Evolutionary conservation across 2,329 filamentous ascomycete genomes (phyloP), one percentile per base, ranked within the genome.

Genomic region (Hortaea sp.): DNA sequence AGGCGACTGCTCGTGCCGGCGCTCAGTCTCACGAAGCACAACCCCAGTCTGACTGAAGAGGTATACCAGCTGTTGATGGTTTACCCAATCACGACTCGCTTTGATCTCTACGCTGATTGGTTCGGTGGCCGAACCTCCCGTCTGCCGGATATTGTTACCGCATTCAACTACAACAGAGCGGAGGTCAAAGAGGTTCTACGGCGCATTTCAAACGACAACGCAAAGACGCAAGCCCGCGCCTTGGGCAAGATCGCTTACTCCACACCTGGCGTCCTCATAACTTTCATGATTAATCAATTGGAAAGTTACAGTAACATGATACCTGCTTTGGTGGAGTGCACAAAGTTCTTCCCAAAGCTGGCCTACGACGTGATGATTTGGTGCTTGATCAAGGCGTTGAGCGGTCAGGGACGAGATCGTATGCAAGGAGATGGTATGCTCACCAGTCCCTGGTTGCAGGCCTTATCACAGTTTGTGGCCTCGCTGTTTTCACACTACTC

Each of bases 301-400:
- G 89, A 98, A 65, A 83, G 85, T 0, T 98, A 98, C 63, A 85
- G 85, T 62, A 98, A 97, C 61, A 76, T 98, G 50, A 95, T 95
- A 47, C 87, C 95, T 51, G 87, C 88, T 5, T 87, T 98, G 50
- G 89, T 97, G 10, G 88, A 95, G 62, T 95, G 89, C 60, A 88
- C 87, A 35, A 84, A 87, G 57, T 95, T 95, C 63, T 95, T 97
- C 57, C 95, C 90, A 1, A 82, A 86, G 45, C 71, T 98, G 34
- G 90, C 87, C 0, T 95, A 95, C 62, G 92, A 98, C 64, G 86
- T 95, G 30, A 73, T 98, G 39, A 85, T 88, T 3, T 98, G 90
- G 88, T 87, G 88, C 13, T 72, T 98, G 39, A 79, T 98, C 66
- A 94, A 81, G 59, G 75, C 77, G 7, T 71, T 84, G 49, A 74